Evolutionary conservation across 2,329 filamentous ascomycete genomes (phyloP).

Genomic region (Xylaria sp.): DNA sequence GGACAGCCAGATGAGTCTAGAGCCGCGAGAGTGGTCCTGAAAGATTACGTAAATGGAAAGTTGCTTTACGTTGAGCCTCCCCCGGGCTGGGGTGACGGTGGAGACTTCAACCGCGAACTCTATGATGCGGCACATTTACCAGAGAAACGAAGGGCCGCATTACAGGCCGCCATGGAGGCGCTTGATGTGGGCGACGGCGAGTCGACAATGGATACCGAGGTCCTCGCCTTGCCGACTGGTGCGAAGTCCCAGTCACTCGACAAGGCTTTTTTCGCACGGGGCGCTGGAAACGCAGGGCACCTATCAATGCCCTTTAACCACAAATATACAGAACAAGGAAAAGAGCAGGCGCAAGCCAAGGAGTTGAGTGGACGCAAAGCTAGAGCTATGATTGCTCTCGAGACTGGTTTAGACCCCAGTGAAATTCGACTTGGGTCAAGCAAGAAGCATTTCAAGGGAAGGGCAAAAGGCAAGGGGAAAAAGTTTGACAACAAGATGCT

Average conservation of each 20-base stretch:
- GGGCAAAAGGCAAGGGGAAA: conserved; percentile 70
- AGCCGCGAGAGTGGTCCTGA: conserved; percentile 88
- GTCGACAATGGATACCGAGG: conserved; percentile 58
- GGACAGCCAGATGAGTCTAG: conserved; percentile 94
- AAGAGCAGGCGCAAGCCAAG: conserved; percentile 64
- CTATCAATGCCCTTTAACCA: conserved; percentile 86
- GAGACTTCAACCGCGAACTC: conserved; percentile 87
- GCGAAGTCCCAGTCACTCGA: conserved; percentile 82
- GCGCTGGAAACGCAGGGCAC: conserved; percentile 67
- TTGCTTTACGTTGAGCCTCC: conserved; percentile 92
- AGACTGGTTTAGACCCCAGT: conserved; percentile 84
- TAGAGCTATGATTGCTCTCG: conserved; percentile 80
- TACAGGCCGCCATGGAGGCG: conserved; percentile 63
- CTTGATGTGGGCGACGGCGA: conserved; percentile 56
- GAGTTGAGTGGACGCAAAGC: conserved; percentile 85
- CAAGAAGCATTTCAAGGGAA: conserved; percentile 97
- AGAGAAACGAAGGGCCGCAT: conserved; percentile 77
- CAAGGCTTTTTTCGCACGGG: conserved; percentile 81
- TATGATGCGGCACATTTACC: conserved; percentile 88
- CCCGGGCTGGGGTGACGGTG: conserved; percentile 75
- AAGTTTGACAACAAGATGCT: conserved; percentile 53
- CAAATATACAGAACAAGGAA: conserved; percentile 86
- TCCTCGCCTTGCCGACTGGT: conserved; percentile 67
- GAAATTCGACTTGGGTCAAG: conserved; percentile 73
- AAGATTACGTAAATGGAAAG: conserved; percentile 98